A percentile compares a stretch with the other conserved stretches of the same genome.
Conservation (phyloP, 306 rosid species). For the Senna siamea region DNA sequence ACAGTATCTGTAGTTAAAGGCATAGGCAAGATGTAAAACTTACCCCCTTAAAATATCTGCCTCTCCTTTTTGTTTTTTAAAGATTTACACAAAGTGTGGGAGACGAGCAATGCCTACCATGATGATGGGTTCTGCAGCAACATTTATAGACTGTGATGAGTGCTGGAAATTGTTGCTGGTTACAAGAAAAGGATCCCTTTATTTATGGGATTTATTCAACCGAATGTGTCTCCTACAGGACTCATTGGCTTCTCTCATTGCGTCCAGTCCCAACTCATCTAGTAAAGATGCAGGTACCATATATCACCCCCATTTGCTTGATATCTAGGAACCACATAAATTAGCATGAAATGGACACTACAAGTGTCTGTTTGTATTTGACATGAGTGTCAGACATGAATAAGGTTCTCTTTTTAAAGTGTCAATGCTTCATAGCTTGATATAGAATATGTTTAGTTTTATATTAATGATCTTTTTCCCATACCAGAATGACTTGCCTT, state of each 20-base stretch:
- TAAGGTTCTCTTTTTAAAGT: background rate
- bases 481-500: constrained; percentile 10
- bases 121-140: constrained; percentile 92
- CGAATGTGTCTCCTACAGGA: constrained; percentile 78
- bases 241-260: constrained; percentile 73
- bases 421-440: background rate
- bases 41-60: constrained; percentile 2
- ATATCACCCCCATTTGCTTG: constrained; percentile 18
- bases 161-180: constrained; percentile 89
- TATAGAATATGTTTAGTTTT: constrained; percentile 23
- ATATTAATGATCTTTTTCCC: constrained; percentile 17
- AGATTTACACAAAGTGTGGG: constrained; percentile 94
- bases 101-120: constrained; percentile 93
- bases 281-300: constrained; percentile 73
- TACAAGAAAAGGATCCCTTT: constrained; percentile 83
- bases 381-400: background rate
- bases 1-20: too few relatives aligned
- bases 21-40: too few relatives aligned
- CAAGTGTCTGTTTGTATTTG: background rate
- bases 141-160: constrained; percentile 91
- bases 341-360: background rate
- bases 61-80: constrained; percentile 26
- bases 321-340: background rate
- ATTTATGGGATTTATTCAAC: constrained; percentile 85
- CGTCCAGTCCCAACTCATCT: constrained; percentile 60